Percentiles rank a stretch among this genome's conserved stretches.
phyloP scores from a whole-genome alignment of 345 rosid species.

The Murraya koenigii region DNA sequence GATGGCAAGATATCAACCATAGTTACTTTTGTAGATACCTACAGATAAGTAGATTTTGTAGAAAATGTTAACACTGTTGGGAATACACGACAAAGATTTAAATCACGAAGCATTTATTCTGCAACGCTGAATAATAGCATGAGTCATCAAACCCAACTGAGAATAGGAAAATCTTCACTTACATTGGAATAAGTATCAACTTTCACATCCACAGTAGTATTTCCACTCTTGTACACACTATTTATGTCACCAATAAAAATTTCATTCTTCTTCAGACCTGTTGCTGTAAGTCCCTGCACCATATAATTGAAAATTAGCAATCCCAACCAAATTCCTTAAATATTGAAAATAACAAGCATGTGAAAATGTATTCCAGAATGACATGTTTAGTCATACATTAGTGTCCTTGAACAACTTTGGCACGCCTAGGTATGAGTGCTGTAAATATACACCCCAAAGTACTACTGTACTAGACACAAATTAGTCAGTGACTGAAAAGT shows the following conservation, averaged over 20 bases:
- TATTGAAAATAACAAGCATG: neutral
- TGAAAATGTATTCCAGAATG: neutral
- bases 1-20: conserved; percentile 53
- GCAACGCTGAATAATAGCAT: neutral
- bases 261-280: conserved; percentile 66
- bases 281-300: conserved; percentile 66
- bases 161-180: conserved; percentile 20
- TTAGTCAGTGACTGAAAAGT: neutral
- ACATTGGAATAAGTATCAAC: conserved; percentile 74
- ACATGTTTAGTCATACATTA: neutral
- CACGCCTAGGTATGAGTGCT: neutral
- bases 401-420: neutral
- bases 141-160: neutral
- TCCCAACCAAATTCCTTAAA: neutral
- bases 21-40: conserved; percentile 73
- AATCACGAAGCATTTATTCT: neutral
- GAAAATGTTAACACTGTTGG: neutral
- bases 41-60: conserved; percentile 17
- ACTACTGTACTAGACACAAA: neutral
- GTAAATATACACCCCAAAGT: neutral
- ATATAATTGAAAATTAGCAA: conserved; percentile 13
- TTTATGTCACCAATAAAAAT: conserved; percentile 67
- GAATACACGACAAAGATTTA: neutral
- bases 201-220: conserved; percentile 68
- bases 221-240: conserved; percentile 56